Evolutionary conservation across 2,329 filamentous ascomycete species (phyloP), one percentile per base, ranked within the genome.

Genomic region (Aspergillus sp.): DNA sequence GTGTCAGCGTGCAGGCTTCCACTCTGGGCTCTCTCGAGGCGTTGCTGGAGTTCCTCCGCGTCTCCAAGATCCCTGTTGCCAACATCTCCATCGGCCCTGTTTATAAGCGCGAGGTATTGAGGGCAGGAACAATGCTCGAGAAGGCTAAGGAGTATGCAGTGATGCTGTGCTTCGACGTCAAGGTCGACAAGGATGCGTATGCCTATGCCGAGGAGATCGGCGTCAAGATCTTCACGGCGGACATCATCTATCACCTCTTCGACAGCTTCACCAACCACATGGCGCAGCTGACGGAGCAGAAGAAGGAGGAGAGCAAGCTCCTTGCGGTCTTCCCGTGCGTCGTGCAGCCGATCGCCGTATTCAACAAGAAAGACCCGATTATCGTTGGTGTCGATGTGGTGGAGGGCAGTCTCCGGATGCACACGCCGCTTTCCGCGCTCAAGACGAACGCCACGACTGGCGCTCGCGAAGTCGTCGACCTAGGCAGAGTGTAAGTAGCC

Each of bases 161-260:
- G 57, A 98, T 98, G 91, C 78, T 98, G 31, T 96, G 91, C 61
- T 98, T 98, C 72, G 93, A 98, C 60, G 91, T 98, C 65, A 96
- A 95, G 69, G 85, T 98, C 11, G 91, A 98, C 66, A 96, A 94
- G 63, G 91, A 98, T 57, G 91, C 91, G 1, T 78, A 82, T 45
- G 72, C 75, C 7, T 93, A 96, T 51, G 91, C 91, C 8, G 86
- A 95, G 12, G 86, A 96, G 36, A 79, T 93, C 41, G 86, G 86
- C 32, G 84, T 98, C 66, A 96, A 93, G 71, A 84, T 98, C 51
- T 98, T 98, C 69, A 93, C 86, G 3, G 91, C 93, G 2, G 89
- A 98, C 61, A 98, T 98, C 51, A 98, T 98, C 55, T 98, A 98
- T 64, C 91, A 98, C 61, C 70, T 98, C 36, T 98, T 98, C 60